Evolutionary conservation across 116 monocot genomes (phyloP).

Genomic region (Dioscorea cayenensis): DNA sequence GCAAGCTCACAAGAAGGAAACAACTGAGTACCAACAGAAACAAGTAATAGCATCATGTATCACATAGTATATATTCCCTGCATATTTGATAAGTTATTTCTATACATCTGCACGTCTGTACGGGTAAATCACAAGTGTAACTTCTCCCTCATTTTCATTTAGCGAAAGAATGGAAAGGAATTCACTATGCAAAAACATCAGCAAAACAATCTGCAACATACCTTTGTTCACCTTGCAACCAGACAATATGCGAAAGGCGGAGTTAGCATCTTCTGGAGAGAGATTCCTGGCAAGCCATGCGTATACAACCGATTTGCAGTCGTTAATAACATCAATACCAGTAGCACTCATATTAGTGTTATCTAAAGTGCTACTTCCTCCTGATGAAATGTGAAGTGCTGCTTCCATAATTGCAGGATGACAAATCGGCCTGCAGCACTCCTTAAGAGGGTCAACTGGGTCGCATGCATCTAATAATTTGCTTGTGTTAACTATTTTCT

Average conservation of each 20-base stretch:
- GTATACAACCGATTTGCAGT: slow-evolving; percentile 89
- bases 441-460: slow-evolving; percentile 84
- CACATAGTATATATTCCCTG: no score
- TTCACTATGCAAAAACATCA: neutral
- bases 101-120: no score
- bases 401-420: slow-evolving; percentile 91
- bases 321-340: slow-evolving; percentile 45
- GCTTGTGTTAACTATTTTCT: slow-evolving; percentile 77
- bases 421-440: slow-evolving; percentile 89
- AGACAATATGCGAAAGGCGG: slow-evolving; percentile 82
- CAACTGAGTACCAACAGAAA: no score
- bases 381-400: slow-evolving; percentile 64
- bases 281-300: slow-evolving; percentile 82
- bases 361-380: slow-evolving; percentile 29
- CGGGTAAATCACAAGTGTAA: no score
- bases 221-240: slow-evolving; percentile 96
- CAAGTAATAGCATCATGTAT: no score
- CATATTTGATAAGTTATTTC: no score
- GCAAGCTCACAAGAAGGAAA: no score
- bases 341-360: slow-evolving; percentile 28
- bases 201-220: slow-evolving; percentile 14
- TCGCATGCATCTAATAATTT: slow-evolving; percentile 82
- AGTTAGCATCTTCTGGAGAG: slow-evolving; percentile 60
- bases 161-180: neutral
- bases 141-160: no score